Evolutionary conservation across 1,139 yeast species (phyloP).

Genomic region (Petasospora rhodanensis): DNA sequence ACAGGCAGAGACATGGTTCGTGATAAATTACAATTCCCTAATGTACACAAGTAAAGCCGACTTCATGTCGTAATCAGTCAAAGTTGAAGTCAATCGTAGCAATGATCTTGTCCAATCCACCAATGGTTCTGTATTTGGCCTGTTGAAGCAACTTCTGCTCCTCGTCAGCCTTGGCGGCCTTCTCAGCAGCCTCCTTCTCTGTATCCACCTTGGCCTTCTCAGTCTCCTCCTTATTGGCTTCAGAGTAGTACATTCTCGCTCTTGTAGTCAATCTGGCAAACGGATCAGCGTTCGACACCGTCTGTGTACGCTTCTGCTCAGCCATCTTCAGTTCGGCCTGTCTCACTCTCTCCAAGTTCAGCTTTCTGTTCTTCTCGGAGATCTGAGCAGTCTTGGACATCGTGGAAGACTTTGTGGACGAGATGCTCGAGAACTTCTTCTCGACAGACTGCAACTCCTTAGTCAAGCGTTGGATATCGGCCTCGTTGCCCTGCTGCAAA

Average conservation of each 20-base stretch:
- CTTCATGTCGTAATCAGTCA: slow-evolving; percentile 19
- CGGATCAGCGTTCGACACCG: slow-evolving; percentile 64
- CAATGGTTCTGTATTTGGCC: slow-evolving; percentile 35
- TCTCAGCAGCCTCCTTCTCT: slow-evolving; percentile 30
- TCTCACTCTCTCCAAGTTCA: slow-evolving; percentile 72
- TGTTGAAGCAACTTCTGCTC: slow-evolving; percentile 29
- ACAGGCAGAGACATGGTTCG: no score
- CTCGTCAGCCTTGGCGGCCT: slow-evolving; percentile 33
- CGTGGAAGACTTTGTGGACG: slow-evolving; percentile 27
- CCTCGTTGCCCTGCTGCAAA: slow-evolving; percentile 51
- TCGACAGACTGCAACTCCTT: slow-evolving; percentile 37
- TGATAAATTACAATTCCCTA: not conserved
- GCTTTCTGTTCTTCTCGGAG: slow-evolving; percentile 64
- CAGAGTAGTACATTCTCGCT: slow-evolving; percentile 74
- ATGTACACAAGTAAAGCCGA: not conserved
- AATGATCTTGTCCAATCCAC: slow-evolving; percentile 44
- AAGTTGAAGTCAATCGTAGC: slow-evolving; percentile 41
- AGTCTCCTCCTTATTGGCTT: slow-evolving; percentile 41
- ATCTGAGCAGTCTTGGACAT: slow-evolving; percentile 35
- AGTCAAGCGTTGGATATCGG: slow-evolving; percentile 5
- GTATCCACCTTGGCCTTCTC: slow-evolving; percentile 40
- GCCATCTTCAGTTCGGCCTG: slow-evolving; percentile 69
- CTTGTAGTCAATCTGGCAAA: slow-evolving; percentile 85
- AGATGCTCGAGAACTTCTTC: slow-evolving; percentile 28
- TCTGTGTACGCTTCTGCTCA: slow-evolving; percentile 49